Evolutionary conservation across 495 filamentous ascomycete genomes (phyloP), one percentile per base, ranked within the genome.

Genomic region (Penicillium simplicissimum): DNA sequence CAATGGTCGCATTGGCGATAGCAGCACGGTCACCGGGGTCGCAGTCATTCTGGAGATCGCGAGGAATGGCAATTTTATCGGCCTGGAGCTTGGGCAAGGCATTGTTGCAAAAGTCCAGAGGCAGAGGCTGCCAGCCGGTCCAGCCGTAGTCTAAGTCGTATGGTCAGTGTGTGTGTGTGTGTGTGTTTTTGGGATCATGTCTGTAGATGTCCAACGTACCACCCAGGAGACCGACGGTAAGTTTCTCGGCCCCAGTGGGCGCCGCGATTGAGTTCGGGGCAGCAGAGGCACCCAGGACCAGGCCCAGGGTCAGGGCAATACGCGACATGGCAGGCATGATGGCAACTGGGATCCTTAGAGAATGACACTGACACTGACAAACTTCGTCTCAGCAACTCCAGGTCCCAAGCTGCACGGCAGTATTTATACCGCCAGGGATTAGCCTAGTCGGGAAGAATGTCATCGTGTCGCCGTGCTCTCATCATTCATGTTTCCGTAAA

Each of bases 61-160:
- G 47, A 33, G 65, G 55, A 25, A 67, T 62, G 10, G 49, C 25
- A 5, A 67, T 36, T 36, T 42, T 58, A 21, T 59, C 40, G 23
- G 57, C 62, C 43, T 52, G 23, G 38, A 65, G 60, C 35, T 59
- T 58, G 9, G 61, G 54, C 52, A 57, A 13, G 40, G 51, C 59
- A 38, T 54, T 59, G 55, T 65, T 59, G 59, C 65, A 67, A 38
- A 65, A 67, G n/a, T 65, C 40, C 43, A 61, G 9, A 35, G 63
- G 63, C 15, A 61, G 55, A 15, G 65, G 65, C 31, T 65, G 37
- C 65, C 65, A 67, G 8, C 65, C 65, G 36, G 62, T 65, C 65
- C 65, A 67, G 49, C 65, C 65, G 34, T 59, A 67, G 28, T 67
- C 62, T 65, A 25, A 1, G 23, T 1, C 23, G 1, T 25, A 25